Evolutionary conservation across 192 early-diverging fungal species (phyloP), one percentile per base, ranked within the genome.

Genomic region (Gamsiella multidivaricata): DNA sequence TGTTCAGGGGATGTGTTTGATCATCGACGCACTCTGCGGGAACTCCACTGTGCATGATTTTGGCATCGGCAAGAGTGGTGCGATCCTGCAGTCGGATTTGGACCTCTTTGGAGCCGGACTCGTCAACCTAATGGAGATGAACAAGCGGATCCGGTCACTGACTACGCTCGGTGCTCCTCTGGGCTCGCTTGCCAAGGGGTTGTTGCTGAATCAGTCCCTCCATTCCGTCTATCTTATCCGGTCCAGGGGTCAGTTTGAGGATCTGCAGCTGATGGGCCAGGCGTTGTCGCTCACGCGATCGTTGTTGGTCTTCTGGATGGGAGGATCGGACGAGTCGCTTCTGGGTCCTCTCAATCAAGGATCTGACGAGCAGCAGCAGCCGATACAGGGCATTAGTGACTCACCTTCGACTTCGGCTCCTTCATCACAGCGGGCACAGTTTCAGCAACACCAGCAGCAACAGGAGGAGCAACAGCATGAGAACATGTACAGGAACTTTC

Each of bases 281-380:
- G 72, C 65, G 1, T 14, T 76, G 14, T 50, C 43, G 9, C 68
- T 67, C 32, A 76, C 65, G 18, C 64, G 72, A 34, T 61, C 72
- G 18, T 41, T 76, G 14, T 65, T 76, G 20, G 65, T 76, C 1
- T 76, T 67, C 25, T 76, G 72, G 72, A 76, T 76, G 72, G 72
- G 65, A 23, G 72, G 57, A 14, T 56, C 72, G 8, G 72, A 76
- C 18, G 49, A 66, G 12, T 61, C 64, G 0, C 59, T 76, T 36
- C 50, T 76, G 32, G 60, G 63, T 3, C 41, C 43, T 56, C 34
- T 49, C 6, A 37, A 51, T 6, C 47, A 34, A 4, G n/a, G n/a
- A n/a, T n/a, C n/a, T n/a, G n/a, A n/a, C n/a, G n/a, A n/a, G n/a
- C 47, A 62, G 5, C 36, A 57, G 0, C 52, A 42, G 8, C 15